A percentile compares a stretch with the other conserved stretches of the same genome.
Conservation (phyloP, 495 filamentous ascomycete genomes). For the Penicillium paradoxum region DNA sequence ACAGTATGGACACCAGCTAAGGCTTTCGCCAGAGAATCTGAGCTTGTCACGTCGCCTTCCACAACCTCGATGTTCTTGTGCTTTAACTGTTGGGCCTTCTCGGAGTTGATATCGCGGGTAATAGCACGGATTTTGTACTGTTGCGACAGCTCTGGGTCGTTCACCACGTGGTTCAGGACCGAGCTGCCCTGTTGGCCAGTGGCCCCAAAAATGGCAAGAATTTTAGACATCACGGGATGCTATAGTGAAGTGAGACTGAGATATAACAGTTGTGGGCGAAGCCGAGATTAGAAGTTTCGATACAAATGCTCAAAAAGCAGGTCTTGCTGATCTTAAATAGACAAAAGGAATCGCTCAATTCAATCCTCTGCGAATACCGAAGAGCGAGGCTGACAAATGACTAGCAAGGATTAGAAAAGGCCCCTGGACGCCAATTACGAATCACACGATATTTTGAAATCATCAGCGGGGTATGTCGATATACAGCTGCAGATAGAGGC, state of each 20-base stretch:
- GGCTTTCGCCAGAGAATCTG: constrained; percentile 36
- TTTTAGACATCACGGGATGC: constrained; percentile 34
- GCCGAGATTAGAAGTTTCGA: too few relatives aligned
- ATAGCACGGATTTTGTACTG: constrained; percentile 52
- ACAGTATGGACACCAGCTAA: constrained; percentile 44
- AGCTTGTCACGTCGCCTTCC: constrained; percentile 39
- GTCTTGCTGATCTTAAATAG: too few relatives aligned
- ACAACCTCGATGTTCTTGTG: constrained; percentile 41
- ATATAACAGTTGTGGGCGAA: too few relatives aligned
- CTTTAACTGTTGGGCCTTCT: constrained; percentile 22
- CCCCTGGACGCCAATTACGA: too few relatives aligned
- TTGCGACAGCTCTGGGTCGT: constrained; percentile 42
- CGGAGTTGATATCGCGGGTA: constrained; percentile 33
- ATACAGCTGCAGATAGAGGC: too few relatives aligned
- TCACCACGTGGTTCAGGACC: constrained; percentile 47
- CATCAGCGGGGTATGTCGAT: too few relatives aligned
- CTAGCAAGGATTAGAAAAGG: too few relatives aligned
- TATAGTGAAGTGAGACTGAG: neutral
- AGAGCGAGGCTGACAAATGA: too few relatives aligned
- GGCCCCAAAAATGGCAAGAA: constrained; percentile 57
- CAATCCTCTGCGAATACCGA: too few relatives aligned
- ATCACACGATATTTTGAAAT: too few relatives aligned
- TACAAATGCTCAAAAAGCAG: too few relatives aligned
- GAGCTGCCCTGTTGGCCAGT: constrained; percentile 61
- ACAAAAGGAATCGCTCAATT: too few relatives aligned